Evolutionary conservation across 2,329 filamentous ascomycete species (phyloP), one percentile per base, ranked within the genome.

Genomic region (Massarina eburnea): DNA sequence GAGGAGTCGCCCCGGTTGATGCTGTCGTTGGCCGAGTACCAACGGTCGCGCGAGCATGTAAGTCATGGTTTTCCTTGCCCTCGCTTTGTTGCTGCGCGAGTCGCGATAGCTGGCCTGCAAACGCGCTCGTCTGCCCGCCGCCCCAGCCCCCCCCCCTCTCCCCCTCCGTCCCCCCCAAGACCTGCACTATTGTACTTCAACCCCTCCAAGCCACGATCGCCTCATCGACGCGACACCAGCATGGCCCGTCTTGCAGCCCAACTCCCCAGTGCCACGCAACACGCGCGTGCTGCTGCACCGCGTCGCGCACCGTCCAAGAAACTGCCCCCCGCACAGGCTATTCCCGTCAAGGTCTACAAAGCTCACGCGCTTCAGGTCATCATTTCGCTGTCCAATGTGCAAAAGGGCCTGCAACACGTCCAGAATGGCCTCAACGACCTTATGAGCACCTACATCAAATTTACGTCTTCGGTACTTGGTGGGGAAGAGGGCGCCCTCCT

Each of bases 381-480:
- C 59, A 80, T 88, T 63, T 83, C 89, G 45, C 84, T 95, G 55
- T 83, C 86, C 54, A 88, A 86, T 47, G 86, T 96, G 40, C 83
- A 91, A 63, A 83, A 85, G 8, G 61, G 64, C 35, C 66, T 68
- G 34, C 51, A 59, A 33, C 60, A 67, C 43, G 65, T 67, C 43
- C 66, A 68, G 45, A 63, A 62, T 49, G 81, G 90, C 32, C 84
- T 96, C 66, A 85, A 88, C 64, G 85, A 85, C 48, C 85, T 95
- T 60, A 86, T 88, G 54, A 81, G 83, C 62, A 89, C 91, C 59
- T 96, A 95, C 73, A 82, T 95, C 64, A 86, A 89, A 66, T 90
- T 96, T 77, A 91, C 88, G 59, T 90, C 91, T 70, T 84, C 89
- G 7, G 82, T 95, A 38, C 81, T 96, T 10, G 61, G 61, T 24